Percentiles rank a stretch among this genome's conserved stretches.
Evolutionary conservation across 2,329 filamentous ascomycete genomes (phyloP).

Genomic region (Ascochyta clinopodiicola): DNA sequence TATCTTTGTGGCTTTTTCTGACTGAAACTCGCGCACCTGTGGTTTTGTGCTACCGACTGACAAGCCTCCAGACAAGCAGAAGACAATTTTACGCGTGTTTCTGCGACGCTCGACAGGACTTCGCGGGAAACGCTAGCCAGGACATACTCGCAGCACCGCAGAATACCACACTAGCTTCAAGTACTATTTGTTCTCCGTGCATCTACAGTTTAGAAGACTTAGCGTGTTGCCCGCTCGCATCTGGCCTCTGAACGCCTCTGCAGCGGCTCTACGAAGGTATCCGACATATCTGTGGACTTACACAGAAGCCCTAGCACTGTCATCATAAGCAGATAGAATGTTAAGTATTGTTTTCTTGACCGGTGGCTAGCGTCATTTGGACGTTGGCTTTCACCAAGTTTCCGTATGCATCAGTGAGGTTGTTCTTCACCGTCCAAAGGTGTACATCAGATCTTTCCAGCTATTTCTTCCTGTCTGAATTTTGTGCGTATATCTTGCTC

Average conservation of each 20-base stretch:
- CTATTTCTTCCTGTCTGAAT: not conserved
- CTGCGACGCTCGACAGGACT: not conserved
- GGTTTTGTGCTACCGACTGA: no score
- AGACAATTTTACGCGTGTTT: not conserved
- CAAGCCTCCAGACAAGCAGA: not conserved
- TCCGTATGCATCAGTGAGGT: not conserved
- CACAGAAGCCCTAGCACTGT: not conserved
- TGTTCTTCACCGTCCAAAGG: not conserved
- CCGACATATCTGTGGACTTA: not conserved
- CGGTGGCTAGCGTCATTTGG: no score
- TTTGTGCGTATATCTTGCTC: no score
- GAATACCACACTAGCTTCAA: not conserved
- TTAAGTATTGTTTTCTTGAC: no score
- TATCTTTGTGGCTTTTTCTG: not conserved
- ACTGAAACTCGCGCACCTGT: not conserved
- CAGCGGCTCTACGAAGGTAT: not conserved
- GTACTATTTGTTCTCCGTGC: not conserved
- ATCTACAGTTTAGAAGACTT: not conserved
- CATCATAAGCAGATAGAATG: not conserved
- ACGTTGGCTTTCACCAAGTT: not conserved
- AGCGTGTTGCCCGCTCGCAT: not conserved
- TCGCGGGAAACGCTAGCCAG: not conserved
- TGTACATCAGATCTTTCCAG: not conserved
- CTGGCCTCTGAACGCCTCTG: not conserved
- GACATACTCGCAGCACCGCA: not conserved